Evolutionary conservation across 2,329 filamentous ascomycete species (phyloP), one percentile per base, ranked within the genome.

Genomic region (Pleurostoma richardsiae): DNA sequence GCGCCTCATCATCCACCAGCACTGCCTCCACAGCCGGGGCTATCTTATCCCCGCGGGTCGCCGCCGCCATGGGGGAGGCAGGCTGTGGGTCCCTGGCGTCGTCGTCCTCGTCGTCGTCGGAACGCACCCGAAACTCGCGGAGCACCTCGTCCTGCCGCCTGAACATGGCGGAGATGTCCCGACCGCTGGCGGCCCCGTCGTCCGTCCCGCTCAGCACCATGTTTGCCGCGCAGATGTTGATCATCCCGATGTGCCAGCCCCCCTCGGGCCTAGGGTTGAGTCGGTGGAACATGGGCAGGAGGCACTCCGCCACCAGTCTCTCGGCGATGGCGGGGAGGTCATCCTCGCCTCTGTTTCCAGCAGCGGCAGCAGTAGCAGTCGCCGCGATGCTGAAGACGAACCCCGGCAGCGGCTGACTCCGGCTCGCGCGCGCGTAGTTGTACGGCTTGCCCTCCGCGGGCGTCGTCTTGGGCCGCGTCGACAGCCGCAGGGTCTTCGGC

Each of bases 211-310:
- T 72, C 39, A 77, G 71, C 2, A 76, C 76, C 84, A 97, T 92
- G 60, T 96, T 95, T 10, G 88, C 86, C 6, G 88, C 90, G 41
- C 89, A 91, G 27, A 97, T 71, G 54, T 96, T 97, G 49, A 97
- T 73, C 44, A 97, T 70, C 53, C 86, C 88, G 19, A 96, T 66
- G 54, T 92, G 88, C 86, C 88, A 95, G 6, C 74, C 71, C 49
- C 76, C 78, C 6, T 74, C 69, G 51, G 76, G 79, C 50, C 86
- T 82, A 0, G 82, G 76, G 53, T 92, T 85, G 10, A 96, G 71
- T 51, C 81, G 83, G 10, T 82, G 80, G 59, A 96, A 90, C 62
- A 95, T 78, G 0, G 82, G 80, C 3, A 90, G 55, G 19, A 95
- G 63, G 2, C 75, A 67, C 50, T 94, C 86, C 4, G 74, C 67